Base-by-base conservation (phyloP, 495 filamentous ascomycete genomes). In the Hypoxylon crocopeplum region DNA sequence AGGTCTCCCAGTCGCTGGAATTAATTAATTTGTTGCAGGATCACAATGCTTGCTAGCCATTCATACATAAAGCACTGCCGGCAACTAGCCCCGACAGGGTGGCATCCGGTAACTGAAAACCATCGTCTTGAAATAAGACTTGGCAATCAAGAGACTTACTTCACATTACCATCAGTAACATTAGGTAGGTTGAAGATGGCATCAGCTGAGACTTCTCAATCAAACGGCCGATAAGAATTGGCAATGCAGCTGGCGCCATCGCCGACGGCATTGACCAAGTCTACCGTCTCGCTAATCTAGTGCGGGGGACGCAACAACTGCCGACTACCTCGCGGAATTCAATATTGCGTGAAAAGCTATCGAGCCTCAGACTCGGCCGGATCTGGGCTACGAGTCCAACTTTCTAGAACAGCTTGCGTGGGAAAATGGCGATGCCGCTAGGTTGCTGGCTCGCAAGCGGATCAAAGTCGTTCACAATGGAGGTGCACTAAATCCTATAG, bases 1-100 rank as follows among this genome's bases (percentile, higher is more conserved):
- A 49, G 33, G 47, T 29, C 25, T 10, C 37, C 13, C 10, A 11
- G 24, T 30, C 8, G 7, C 29, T 15, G 22, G 21, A 27, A n/a
- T 29, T 15, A 21, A 25, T 17, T 19, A 17, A n/a, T 15, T 41
- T 20, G 16, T 34, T 17, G 12, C 34, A 37, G 49, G 49, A 53
- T 42, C 38, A 4, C 11, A 25, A 53, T 41, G 38, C 49, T 19
- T 39, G 36, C 36, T 30, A 17, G 39, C n/a, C n/a, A n/a, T n/a
- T n/a, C n/a, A n/a, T n/a, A n/a, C n/a, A n/a, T n/a, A n/a, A n/a
- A n/a, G n/a, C n/a, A n/a, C n/a, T n/a, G n/a, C n/a, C n/a, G 24
- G 19, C 12, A 44, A 17, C 48, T 1, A 15, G 30, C 11, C 29
- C 8, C 22, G 11, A 11, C 50, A 36, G 21, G 50, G 38, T 12